phyloP scores from a whole-genome alignment of 2,329 filamentous ascomycete species.

The Dendrostoma leiphaemia region DNA sequence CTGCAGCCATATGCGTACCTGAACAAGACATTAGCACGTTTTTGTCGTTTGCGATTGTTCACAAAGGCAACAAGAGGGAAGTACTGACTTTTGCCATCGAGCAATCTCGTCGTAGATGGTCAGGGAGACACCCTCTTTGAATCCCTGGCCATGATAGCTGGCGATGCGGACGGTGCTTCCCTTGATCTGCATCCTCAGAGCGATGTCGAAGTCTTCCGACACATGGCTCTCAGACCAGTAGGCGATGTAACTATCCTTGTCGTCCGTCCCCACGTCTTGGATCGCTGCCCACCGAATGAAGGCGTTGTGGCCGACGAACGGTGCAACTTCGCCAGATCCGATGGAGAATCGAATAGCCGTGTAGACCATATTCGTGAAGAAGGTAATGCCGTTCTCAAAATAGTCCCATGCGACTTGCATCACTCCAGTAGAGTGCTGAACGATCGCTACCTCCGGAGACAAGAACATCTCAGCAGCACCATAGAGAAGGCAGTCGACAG shows the following conservation, averaged over 20 bases:
- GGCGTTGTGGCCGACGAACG: constrained; percentile 77
- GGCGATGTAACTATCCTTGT: constrained; percentile 54
- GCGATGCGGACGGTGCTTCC: constrained; percentile 68
- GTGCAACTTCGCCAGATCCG: constrained; percentile 68
- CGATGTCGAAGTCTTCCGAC: constrained; percentile 77
- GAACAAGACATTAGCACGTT: background rate
- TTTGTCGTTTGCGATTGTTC: no score
- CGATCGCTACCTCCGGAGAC: constrained; percentile 66
- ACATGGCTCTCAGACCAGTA: constrained; percentile 74
- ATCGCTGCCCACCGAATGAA: constrained; percentile 62
- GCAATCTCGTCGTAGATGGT: constrained; percentile 72
- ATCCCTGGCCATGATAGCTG: constrained; percentile 66
- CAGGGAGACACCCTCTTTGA: constrained; percentile 71
- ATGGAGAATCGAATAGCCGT: constrained; percentile 70
- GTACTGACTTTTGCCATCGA: constrained; percentile 61
- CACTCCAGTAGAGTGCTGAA: constrained; percentile 70
- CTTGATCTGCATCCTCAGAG: constrained; percentile 66
- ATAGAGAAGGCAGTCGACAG: constrained; percentile 64
- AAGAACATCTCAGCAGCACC: constrained; percentile 70
- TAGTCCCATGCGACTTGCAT: constrained; percentile 72
- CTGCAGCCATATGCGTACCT: constrained; percentile 67
- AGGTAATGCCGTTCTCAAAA: constrained; percentile 75
- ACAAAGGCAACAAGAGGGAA: background rate
- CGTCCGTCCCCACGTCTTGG: constrained; percentile 37
- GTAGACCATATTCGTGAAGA: constrained; percentile 78